Percentiles rank a stretch among this genome's conserved stretches.
These are phyloP conservation scores for Grammothele lineata DNA, from an alignment of 768 basidiomycete genomes.

Conservation along the genomic window DNA sequence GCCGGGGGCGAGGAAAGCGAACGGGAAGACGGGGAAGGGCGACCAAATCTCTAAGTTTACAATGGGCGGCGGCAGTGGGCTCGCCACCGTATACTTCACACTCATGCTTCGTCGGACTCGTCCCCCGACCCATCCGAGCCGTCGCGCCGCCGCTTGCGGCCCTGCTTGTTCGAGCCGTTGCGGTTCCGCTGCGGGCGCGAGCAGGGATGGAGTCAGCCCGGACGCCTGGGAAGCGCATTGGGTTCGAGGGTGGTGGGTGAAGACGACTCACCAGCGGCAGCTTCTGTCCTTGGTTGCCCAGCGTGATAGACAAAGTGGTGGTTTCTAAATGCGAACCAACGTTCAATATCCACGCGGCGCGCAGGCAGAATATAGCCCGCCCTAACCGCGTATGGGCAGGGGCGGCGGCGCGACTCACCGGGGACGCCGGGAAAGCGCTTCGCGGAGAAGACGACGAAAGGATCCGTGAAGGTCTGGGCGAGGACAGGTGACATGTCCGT, in stretches of 20 bases:
- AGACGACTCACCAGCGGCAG: slow-evolving; percentile 65
- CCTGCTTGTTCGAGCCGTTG: slow-evolving; percentile 64
- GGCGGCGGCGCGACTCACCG: slow-evolving; percentile 41
- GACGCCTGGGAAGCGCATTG: too few species aligned
- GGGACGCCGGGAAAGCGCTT: slow-evolving; percentile 95
- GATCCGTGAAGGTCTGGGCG: slow-evolving; percentile 78
- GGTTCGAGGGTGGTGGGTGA: too few species aligned
- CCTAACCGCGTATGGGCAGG: not conserved
- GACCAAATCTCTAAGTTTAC: slow-evolving; percentile 13
- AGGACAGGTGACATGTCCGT: slow-evolving; percentile 70
- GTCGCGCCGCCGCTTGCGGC: slow-evolving; percentile 51
- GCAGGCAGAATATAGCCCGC: too few species aligned
- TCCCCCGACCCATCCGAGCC: slow-evolving; percentile 65
- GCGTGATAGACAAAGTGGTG: slow-evolving; percentile 84
- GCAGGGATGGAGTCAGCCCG: slow-evolving; percentile 5
- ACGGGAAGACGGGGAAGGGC: not conserved
- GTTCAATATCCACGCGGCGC: not conserved
- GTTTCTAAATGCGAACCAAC: slow-evolving; percentile 48
- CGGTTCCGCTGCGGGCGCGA: slow-evolving; percentile 66
- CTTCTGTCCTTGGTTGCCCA: slow-evolving; percentile 89
- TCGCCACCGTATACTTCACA: too few species aligned
- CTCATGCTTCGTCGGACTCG: slow-evolving; percentile 56
- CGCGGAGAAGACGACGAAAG: slow-evolving; percentile 85
- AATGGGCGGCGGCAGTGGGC: slow-evolving; percentile 4
- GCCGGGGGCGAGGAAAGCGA: not conserved